phyloP scores from a whole-genome alignment of 1,284 basidiomycete genomes.

The Cryptococcus neoformans region DNA sequence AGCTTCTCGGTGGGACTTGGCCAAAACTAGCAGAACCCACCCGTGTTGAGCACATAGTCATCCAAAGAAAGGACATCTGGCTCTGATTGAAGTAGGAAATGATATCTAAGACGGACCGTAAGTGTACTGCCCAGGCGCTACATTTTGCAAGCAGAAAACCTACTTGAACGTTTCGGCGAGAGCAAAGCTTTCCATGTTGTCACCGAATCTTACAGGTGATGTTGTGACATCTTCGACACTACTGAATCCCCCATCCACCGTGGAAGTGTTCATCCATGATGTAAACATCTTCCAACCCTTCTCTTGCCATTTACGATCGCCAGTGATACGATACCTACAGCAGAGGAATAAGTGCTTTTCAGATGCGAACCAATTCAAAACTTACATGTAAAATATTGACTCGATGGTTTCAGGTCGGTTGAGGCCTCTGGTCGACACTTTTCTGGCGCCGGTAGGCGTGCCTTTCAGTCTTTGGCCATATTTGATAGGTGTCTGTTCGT shows the following conservation, averaged over 20 bases:
- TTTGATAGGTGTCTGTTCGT: constrained; percentile 26
- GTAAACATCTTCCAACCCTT: constrained; percentile 60
- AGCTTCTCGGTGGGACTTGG: background rate
- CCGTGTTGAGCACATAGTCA: constrained; percentile 57
- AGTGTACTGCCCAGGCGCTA: background rate
- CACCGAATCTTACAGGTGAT: constrained; percentile 35
- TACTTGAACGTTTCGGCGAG: constrained; percentile 57
- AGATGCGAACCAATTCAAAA: background rate
- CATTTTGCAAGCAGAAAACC: constrained; percentile 1
- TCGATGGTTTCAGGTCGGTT: constrained; percentile 59
- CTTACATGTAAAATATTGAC: constrained; percentile 53
- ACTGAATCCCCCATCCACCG: constrained; percentile 48
- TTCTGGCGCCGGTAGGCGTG: constrained; percentile 34
- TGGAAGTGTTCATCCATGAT: constrained; percentile 53
- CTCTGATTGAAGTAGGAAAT: constrained; percentile 54
- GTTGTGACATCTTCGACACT: constrained; percentile 51
- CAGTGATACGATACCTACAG: constrained; percentile 56
- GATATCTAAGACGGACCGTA: constrained; percentile 36
- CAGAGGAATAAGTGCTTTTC: too few species aligned
- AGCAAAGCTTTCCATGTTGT: constrained; percentile 55
- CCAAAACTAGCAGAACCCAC: background rate
- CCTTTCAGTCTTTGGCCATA: constrained; percentile 42
- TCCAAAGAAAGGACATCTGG: constrained; percentile 56
- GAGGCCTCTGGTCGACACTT: constrained; percentile 34
- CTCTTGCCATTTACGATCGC: constrained; percentile 57